These are phyloP conservation scores for Suillus subalutaceus DNA, from an alignment of 768 basidiomycete species.

Conservation along the genomic window DNA sequence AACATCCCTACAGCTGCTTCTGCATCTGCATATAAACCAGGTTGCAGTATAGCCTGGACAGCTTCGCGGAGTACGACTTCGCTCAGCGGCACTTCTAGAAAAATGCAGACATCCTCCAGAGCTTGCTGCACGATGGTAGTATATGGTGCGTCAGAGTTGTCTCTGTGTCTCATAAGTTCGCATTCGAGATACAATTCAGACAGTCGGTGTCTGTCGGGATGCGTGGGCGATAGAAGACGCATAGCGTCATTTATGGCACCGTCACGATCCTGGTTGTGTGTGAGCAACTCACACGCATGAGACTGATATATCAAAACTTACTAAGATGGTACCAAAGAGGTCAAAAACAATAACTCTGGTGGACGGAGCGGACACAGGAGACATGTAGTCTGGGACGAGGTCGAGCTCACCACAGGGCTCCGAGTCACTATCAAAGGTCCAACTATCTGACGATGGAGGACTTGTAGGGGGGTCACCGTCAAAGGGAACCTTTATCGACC, in stretches of 20 bases:
- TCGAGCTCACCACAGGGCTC: background rate
- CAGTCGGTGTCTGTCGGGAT: conserved; percentile 1
- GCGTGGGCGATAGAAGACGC: background rate
- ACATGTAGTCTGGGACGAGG: background rate
- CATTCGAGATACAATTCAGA: conserved; percentile 1
- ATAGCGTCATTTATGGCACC: conserved; percentile 1
- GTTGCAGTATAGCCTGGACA: background rate
- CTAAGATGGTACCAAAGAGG: background rate
- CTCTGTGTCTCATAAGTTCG: background rate
- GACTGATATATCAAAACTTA: no score
- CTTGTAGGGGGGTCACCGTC: background rate
- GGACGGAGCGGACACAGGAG: background rate
- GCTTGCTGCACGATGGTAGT: background rate
- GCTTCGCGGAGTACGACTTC: background rate
- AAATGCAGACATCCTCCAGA: background rate
- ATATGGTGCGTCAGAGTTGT: background rate
- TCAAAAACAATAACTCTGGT: conserved; percentile 6
- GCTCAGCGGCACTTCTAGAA: background rate
- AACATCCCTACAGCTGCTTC: background rate
- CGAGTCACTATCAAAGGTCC: background rate
- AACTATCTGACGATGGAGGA: no score
- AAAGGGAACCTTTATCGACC: conserved; percentile 2
- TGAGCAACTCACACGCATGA: background rate
- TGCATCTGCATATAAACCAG: background rate
- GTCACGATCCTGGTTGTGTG: background rate